Evolutionary conservation across 768 basidiomycete species (phyloP).

Genomic region (Pholiota molesta): DNA sequence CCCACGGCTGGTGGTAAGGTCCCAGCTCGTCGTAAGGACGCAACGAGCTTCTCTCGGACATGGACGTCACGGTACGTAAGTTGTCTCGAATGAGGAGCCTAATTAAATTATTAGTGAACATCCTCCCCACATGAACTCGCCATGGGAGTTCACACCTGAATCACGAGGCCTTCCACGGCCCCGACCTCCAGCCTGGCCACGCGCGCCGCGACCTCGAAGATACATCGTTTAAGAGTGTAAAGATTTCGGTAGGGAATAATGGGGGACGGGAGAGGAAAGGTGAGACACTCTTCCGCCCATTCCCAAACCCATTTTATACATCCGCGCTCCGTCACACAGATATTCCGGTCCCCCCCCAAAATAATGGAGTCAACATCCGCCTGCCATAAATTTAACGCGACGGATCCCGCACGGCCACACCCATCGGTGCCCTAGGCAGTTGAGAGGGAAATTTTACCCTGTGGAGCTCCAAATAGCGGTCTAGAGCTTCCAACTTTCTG

Average conservation of each 20-base stretch:
- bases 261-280: background rate
- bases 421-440: background rate
- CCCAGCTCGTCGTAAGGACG: background rate
- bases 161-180: background rate
- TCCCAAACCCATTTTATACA: background rate
- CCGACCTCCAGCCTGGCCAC: background rate
- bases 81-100: background rate
- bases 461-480: slow-evolving; percentile 32
- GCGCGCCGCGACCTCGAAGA: background rate
- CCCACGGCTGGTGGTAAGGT: background rate
- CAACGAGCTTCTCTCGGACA: background rate
- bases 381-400: background rate
- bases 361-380: too few species aligned
- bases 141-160: background rate
- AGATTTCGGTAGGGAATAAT: background rate
- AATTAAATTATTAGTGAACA: background rate
- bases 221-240: background rate
- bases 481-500: slow-evolving; percentile 30
- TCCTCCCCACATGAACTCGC: background rate
- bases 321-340: background rate
- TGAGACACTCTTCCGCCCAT: background rate
- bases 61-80: background rate
- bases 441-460: slow-evolving; percentile 17
- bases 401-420: background rate
- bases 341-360: too few species aligned